Conservation (phyloP, 805 yeast genomes). For the Metschnikowia similis region DNA sequence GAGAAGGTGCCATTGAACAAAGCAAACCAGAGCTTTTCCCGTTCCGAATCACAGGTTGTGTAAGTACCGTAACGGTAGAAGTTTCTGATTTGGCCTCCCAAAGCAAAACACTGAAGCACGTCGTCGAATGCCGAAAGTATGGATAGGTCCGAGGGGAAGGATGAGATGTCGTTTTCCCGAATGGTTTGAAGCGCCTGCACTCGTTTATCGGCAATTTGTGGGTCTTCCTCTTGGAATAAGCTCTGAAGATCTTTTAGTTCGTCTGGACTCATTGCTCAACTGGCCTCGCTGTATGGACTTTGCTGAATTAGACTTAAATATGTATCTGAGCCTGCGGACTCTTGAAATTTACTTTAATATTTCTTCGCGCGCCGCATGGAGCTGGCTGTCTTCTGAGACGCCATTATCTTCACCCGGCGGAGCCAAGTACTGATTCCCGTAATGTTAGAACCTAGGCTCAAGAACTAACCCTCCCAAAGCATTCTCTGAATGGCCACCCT, state of each 20-base stretch:
- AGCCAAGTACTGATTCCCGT: not conserved
- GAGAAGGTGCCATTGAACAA: conserved; percentile 45
- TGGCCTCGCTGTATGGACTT: not conserved
- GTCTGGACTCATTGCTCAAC: not conserved
- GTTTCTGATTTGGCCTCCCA: conserved; percentile 85
- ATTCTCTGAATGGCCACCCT: conserved; percentile 49
- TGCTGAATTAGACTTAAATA: not conserved
- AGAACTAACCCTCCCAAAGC: conserved; percentile 60
- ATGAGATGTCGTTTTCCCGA: conserved; percentile 14
- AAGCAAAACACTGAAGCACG: conserved; percentile 75
- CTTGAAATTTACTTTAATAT: not conserved
- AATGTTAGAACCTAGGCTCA: conserved; percentile 45
- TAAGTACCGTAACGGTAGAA: conserved; percentile 81
- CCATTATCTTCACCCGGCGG: not conserved
- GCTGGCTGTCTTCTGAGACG: not conserved
- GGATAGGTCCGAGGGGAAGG: conserved; percentile 33
- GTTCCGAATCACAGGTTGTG: conserved; percentile 63
- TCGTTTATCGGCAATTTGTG: conserved; percentile 13
- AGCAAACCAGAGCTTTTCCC: conserved; percentile 79
- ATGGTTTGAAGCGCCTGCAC: conserved; percentile 13
- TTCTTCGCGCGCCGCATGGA: not conserved
- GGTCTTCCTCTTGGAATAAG: conserved; percentile 12
- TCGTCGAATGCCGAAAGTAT: conserved; percentile 80
- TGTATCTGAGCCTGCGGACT: too few species aligned
- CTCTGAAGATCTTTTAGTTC: conserved; percentile 13